Evolutionary conservation across 306 rosid species (phyloP), one percentile per base, ranked within the genome.

Genomic region (Prunus campanulata): DNA sequence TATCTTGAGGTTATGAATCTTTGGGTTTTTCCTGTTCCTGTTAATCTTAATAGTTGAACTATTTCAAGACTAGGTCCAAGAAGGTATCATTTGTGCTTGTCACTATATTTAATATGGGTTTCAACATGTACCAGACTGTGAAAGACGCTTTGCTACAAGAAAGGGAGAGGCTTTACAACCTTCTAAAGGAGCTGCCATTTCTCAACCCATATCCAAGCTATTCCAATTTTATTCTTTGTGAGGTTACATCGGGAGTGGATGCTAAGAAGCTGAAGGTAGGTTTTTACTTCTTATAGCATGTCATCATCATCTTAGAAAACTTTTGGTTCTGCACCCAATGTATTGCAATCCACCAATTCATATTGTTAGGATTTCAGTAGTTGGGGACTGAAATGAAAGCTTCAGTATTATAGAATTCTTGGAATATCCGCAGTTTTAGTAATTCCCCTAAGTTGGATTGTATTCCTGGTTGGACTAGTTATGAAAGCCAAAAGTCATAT

Each of bases 141-240:
- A 95, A 95, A 85, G 78, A 92, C 68, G 92, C 92, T 71, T 78
- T 92, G 85, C 84, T 95, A 32, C 84, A 77, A 83, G 99, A 95
- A 88, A 85, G 99, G 72, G 86, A 78, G 54, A 89, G 97, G 83
- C 93, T 95, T 70, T 89, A 13, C 72, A 81, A 81, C 68, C 90
- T 89, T 83, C 84, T 95, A 65, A 89, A 87, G 62, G 93, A 78
- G 66, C 86, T 92, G 72, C 87, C 93, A 3, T 95, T 95, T 75
- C 91, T 89, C 32, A 80, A 80, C 67, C 99, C 99, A 44, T 95
- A 84, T 82, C 96, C 97, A 35, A 92, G 97, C 85, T 77, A 87
- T 87, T 90, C 99, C 50, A 95, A 95, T 82, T 95, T 90, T 87
- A 95, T 95, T 82, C 96, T 95, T 70, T 92, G 99, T 66, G 96